phyloP scores from a whole-genome alignment of 108 stramenopile genomes.

The Thalassiosira profunda region DNA sequence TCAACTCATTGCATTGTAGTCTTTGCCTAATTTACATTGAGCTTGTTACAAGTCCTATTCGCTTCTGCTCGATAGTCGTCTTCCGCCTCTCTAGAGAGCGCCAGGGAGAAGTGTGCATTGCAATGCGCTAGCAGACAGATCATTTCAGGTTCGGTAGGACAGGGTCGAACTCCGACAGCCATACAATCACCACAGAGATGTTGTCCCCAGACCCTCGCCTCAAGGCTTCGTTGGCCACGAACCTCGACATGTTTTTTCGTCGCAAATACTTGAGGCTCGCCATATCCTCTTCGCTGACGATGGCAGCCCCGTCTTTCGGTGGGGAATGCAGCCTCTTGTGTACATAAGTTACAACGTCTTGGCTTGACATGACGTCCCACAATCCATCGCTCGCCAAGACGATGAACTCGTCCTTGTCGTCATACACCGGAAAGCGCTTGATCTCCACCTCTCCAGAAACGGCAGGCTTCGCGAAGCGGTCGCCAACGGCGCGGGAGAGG shows the following conservation, averaged over 20 bases:
- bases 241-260: constrained; percentile 64
- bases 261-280: constrained; percentile 33
- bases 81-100: too few relatives aligned
- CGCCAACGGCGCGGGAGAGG: constrained; percentile 80
- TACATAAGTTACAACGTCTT: constrained; percentile 94
- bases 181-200: constrained; percentile 86
- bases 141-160: neutral
- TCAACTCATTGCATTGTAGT: neutral
- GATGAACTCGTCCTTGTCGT: constrained; percentile 50
- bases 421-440: constrained; percentile 45
- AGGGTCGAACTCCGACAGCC: constrained; percentile 55
- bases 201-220: constrained; percentile 85
- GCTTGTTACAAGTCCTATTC: too few relatives aligned
- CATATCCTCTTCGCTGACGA: constrained; percentile 40
- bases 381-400: constrained; percentile 93
- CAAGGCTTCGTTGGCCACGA: constrained; percentile 81
- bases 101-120: too few relatives aligned
- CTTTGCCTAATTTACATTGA: too few relatives aligned
- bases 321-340: constrained; percentile 48
- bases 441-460: constrained; percentile 82
- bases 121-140: neutral
- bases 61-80: too few relatives aligned
- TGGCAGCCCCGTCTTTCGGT: constrained; percentile 43
- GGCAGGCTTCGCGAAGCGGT: constrained; percentile 73
- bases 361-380: constrained; percentile 97